Evolutionary conservation across 768 basidiomycete species (phyloP), one percentile per base, ranked within the genome.

Genomic region (Lentinula boryana): DNA sequence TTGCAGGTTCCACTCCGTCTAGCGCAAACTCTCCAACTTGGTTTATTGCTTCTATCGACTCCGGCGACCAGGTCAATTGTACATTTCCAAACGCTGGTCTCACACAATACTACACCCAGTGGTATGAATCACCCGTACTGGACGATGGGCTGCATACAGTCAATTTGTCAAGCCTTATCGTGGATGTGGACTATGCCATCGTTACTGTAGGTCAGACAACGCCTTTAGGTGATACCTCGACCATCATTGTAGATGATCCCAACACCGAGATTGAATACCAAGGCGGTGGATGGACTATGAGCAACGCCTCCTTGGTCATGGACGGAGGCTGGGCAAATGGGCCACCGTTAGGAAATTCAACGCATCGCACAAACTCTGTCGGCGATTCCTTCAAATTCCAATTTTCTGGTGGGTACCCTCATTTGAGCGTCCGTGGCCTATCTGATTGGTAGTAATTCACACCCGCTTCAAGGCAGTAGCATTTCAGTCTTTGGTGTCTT

Each of bases 111-210:
- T 60, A 60, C 35, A 41, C 31, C 1, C 60, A 60, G 27, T 60
- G 49, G 50, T 60, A 60, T 41, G 31, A 49, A 35, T 51, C 32
- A 7, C 49, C 58, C 3, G 8, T 40, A 7, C 43, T 60, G 32
- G 13, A 10, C 27, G 40, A 60, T n/a, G 60, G 40, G 18, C 23
- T 43, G 27, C 60, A 60, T 32, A 46, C 40, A 12, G 33, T 60
- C 1, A 60, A 60, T 18, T 18, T 60, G 23, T 60, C 51, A n/a
- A 31, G 23, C 27, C 40, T 60, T 41, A 27, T 36, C 4, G 46
- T 49, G 12, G 60, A 32, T 49, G 15, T 60, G 2, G 60, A 60
- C 44, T 60, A 60, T 27, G 51, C 60, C 7, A 27, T 60, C 13
- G 40, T 60, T n/a, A 54, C 60, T 15, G 35, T 51, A 2, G 60